phyloP scores from a whole-genome alignment of 495 filamentous ascomycete species.

The Xanthoparmelia taractica region DNA sequence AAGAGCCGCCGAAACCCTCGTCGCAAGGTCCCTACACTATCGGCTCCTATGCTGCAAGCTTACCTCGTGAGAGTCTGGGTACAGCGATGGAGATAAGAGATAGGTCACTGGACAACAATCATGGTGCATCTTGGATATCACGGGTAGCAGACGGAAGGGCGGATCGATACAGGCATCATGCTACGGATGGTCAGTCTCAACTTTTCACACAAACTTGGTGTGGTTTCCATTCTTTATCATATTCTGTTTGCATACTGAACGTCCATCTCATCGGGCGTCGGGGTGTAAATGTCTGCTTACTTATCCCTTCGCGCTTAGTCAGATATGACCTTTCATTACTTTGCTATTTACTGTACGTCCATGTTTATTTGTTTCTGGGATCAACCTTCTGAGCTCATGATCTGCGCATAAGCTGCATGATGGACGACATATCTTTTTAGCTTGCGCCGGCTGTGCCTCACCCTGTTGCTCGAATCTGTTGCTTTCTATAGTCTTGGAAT shows the following conservation, averaged over 20 bases:
- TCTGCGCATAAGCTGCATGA: background rate
- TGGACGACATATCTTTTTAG: background rate
- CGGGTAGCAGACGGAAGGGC: slow-evolving; percentile 8
- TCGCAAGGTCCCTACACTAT: background rate
- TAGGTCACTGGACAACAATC: slow-evolving; percentile 5
- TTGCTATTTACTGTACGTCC: too few species aligned
- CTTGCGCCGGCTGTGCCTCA: background rate
- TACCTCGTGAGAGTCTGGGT: background rate
- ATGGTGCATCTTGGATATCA: slow-evolving; percentile 4
- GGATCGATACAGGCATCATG: slow-evolving; percentile 13
- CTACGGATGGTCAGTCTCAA: slow-evolving; percentile 10
- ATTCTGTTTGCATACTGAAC: background rate
- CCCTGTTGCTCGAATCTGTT: background rate
- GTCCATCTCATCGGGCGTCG: background rate
- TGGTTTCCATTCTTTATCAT: background rate
- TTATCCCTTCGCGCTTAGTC: background rate
- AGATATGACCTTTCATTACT: background rate
- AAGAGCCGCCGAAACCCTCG: slow-evolving; percentile 2
- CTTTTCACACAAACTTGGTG: background rate
- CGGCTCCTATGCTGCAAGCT: background rate
- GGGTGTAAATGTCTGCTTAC: background rate
- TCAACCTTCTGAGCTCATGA: background rate
- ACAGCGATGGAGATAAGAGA: slow-evolving; percentile 8
- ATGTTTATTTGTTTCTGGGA: background rate
- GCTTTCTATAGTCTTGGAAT: background rate